Conservation (phyloP, 2,329 filamentous ascomycete species). For the Gyromitra esculenta region DNA sequence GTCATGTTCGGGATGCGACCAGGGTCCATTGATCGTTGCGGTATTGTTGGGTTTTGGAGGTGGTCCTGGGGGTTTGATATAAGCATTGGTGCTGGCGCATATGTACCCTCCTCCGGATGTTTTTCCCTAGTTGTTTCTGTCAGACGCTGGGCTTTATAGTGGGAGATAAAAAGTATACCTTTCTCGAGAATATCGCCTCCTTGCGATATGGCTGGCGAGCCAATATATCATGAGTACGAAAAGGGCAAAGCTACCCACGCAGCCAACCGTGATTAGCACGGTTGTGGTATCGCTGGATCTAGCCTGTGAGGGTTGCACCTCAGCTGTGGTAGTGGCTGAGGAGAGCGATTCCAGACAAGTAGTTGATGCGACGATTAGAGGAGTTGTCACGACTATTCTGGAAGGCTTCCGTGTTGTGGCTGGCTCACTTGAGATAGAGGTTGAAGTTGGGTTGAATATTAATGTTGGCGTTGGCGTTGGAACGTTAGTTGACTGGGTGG, state of each 20-base stretch:
- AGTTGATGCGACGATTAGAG: constrained; percentile 4
- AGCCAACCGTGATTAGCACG: constrained; percentile 30
- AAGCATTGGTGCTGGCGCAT: neutral
- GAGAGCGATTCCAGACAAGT: neutral
- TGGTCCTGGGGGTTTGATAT: neutral
- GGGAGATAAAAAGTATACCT: neutral
- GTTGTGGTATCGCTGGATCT: constrained; percentile 1
- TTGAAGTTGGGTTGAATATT: neutral
- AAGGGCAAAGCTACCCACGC: constrained; percentile 29
- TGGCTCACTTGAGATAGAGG: neutral
- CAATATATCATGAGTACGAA: constrained; percentile 34
- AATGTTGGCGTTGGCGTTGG: neutral
- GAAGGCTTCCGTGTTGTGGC: neutral
- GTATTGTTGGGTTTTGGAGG: neutral
- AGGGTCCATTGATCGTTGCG: neutral
- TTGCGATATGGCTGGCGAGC: neutral
- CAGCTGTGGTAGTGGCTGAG: neutral
- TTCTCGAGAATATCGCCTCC: neutral
- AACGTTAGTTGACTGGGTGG: constrained; percentile 1
- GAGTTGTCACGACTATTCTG: constrained; percentile 9
- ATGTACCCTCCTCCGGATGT: constrained; percentile 4
- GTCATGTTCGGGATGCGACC: neutral
- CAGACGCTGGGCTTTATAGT: neutral
- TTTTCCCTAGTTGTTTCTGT: neutral
- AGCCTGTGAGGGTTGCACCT: neutral